Evolutionary conservation across 305 asterid genomes (phyloP), one percentile per base, ranked within the genome.

Genomic region (Striga hermonthica): DNA sequence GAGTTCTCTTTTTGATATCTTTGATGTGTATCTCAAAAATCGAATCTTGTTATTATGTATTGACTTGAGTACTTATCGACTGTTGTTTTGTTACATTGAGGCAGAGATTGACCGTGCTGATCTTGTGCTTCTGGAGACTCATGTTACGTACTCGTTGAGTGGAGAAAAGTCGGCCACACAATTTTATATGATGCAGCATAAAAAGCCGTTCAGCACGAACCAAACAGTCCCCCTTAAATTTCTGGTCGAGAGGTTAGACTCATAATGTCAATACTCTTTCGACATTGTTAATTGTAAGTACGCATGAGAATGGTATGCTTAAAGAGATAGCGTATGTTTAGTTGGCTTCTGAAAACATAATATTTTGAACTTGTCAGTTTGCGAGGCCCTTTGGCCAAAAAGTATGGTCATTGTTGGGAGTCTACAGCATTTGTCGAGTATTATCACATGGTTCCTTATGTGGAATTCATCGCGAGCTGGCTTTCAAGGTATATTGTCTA

Each of bases 371-470:
- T 68, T 68, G 56, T 69, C 78, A 87, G 95, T 60, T 77, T 85
- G 80, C 80, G 74, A 73, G 90, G 84, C 57, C 92, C 92, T 48
- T 64, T 87, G 61, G 75, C 75, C 13, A 72, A 72, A 66, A 79
- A 70, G 65, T 48, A 1, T 34, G 22, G 5, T 1, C 59, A 69
- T 60, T 50, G 56, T 66, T 87, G 90, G 92, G 36, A 12, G n/a
- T 37, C 72, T 15, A 75, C 84, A 38, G 64, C 62, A 12, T 61
- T 70, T 11, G 75, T 83, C 36, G 78, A 67, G 74, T 77, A 69
- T 71, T 67, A 70, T 68, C 78, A 82, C 48, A 40, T 85, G 86
- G 81, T 82, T 72, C 90, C 95, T 72, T 87, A 85, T 72, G 66
- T 68, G 58, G 75, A 28, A 61, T 57, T 80, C 73, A 66, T 87